Evolutionary conservation across 805 yeast species (phyloP).

Genomic region (Sugiyamaella lignohabitans): DNA sequence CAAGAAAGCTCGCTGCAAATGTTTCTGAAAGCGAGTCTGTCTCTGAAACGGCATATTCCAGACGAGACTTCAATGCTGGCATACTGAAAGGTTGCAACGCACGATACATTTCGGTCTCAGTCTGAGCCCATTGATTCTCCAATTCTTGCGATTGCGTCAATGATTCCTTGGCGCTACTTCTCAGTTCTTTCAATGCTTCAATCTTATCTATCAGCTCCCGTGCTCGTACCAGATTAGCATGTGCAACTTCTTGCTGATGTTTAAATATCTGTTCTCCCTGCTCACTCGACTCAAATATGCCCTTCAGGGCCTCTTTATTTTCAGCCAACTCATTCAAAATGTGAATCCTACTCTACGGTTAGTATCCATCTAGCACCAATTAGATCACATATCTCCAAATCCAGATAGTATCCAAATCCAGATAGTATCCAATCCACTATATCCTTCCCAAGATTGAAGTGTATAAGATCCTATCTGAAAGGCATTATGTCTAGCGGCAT

Average conservation of each 20-base stretch:
- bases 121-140: slow-evolving; percentile 33
- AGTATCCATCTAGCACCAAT: no score
- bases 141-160: slow-evolving; percentile 22
- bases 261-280: slow-evolving; percentile 23
- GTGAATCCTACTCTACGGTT: slow-evolving; percentile 6
- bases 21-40: slow-evolving; percentile 32
- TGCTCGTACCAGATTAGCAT: slow-evolving; percentile 24
- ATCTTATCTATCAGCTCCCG: slow-evolving; percentile 26
- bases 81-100: slow-evolving; percentile 35
- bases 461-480: no score
- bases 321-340: slow-evolving; percentile 4
- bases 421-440: no score
- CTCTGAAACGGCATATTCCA: slow-evolving; percentile 30
- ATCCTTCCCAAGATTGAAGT: no score
- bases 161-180: slow-evolving; percentile 5
- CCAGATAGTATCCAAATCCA: no score
- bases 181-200: slow-evolving; percentile 23
- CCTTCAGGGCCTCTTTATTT: slow-evolving; percentile 22
- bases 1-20: slow-evolving; percentile 31
- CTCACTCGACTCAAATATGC: slow-evolving; percentile 25
- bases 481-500: no score
- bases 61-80: slow-evolving; percentile 29
- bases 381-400: no score
- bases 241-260: slow-evolving; percentile 25
- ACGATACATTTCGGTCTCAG: slow-evolving; percentile 33